Evolutionary conservation across 2,329 filamentous ascomycete genomes (phyloP).

Genomic region (Nemania sp.): DNA sequence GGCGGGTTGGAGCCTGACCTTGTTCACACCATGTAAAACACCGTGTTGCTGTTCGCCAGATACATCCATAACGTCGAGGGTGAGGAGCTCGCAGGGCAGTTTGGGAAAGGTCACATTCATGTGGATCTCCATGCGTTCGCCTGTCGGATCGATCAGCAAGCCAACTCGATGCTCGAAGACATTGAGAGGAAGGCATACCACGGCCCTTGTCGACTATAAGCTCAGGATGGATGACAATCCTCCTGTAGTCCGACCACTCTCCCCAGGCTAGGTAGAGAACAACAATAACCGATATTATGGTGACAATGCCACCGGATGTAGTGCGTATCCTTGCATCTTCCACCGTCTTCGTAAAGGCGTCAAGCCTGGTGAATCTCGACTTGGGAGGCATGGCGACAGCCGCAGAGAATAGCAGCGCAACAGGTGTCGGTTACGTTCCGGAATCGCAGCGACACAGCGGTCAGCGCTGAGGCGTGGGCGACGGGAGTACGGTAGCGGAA

Average conservation of each 20-base stretch:
- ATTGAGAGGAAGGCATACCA: conserved; percentile 58
- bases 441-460: background rate
- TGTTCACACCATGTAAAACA: conserved; percentile 88
- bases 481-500: conserved; percentile 3
- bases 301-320: conserved; percentile 92
- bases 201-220: conserved; percentile 94
- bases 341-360: conserved; percentile 98
- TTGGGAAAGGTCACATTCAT: conserved; percentile 95
- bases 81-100: conserved; percentile 92
- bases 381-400: conserved; percentile 72
- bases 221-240: conserved; percentile 85
- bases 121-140: conserved; percentile 98
- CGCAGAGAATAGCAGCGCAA: conserved; percentile 7
- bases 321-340: conserved; percentile 97
- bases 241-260: conserved; percentile 93
- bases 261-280: conserved; percentile 89
- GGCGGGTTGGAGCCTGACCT: conserved; percentile 76
- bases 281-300: conserved; percentile 84
- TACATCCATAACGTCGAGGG: conserved; percentile 98
- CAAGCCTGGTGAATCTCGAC: conserved; percentile 92
- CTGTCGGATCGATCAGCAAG: conserved; percentile 40
- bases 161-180: background rate
- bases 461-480: background rate
- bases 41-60: conserved; percentile 96
- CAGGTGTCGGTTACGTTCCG: background rate